Percentiles rank a stretch among this genome's conserved stretches.
Evolutionary conservation across 2,329 filamentous ascomycete genomes (phyloP).

Genomic region (Passalora sequoiae): DNA sequence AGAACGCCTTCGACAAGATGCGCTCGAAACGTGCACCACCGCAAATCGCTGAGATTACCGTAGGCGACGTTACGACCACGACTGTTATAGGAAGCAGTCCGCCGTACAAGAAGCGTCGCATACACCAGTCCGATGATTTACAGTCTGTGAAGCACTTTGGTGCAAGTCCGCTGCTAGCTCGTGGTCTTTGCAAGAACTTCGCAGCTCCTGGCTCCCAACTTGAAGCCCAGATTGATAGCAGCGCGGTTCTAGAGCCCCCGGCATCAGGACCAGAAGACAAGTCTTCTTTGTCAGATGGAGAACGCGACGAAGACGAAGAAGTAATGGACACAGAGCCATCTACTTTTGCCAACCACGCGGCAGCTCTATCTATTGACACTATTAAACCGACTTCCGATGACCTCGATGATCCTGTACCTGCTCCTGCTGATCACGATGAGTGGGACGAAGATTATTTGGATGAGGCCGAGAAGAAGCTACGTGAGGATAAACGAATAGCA

Average conservation of each 20-base stretch:
- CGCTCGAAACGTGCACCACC: constrained; percentile 56
- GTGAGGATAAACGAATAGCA: constrained; percentile 43
- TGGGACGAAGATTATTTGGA: constrained; percentile 48
- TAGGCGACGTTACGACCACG: constrained; percentile 64
- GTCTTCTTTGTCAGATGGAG: constrained; percentile 5
- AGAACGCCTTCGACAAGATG: constrained; percentile 61
- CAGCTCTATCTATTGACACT: constrained; percentile 18
- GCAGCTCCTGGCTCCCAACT: constrained; percentile 50
- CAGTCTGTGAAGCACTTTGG: constrained; percentile 45
- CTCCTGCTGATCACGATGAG: constrained; percentile 28
- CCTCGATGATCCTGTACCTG: constrained; percentile 22
- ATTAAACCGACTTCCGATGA: constrained; percentile 17
- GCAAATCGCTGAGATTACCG: constrained; percentile 68
- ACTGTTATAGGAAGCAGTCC: constrained; percentile 52
- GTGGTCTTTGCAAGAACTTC: constrained; percentile 47
- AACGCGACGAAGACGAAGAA: neutral
- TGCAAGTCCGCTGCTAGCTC: constrained; percentile 34
- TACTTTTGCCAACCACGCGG: too few species aligned
- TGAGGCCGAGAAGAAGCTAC: constrained; percentile 52
- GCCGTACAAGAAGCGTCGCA: constrained; percentile 45
- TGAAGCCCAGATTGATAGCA: constrained; percentile 20
- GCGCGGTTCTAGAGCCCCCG: constrained; percentile 5
- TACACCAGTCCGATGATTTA: constrained; percentile 37
- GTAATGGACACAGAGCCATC: neutral
- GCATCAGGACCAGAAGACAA: constrained; percentile 10